A percentile compares a stretch with the other conserved stretches of the same genome.
Evolutionary conservation across 1,284 basidiomycete genomes (phyloP).

Genomic region (Hypsizygus ulmarius): DNA sequence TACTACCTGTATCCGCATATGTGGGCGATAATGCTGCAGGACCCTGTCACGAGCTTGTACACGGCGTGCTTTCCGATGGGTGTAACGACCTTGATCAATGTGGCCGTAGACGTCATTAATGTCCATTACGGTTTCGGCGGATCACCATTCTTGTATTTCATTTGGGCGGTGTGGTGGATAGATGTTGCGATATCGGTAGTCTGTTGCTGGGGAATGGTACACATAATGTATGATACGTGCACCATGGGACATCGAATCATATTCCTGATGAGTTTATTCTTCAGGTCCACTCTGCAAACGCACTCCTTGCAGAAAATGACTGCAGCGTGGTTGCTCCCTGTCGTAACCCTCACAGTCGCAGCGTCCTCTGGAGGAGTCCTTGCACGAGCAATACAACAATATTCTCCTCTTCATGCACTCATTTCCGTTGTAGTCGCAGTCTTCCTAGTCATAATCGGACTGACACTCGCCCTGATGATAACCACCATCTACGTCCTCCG

Average conservation of each 20-base stretch:
- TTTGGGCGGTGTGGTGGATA: conserved; percentile 78
- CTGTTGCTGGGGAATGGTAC: conserved; percentile 63
- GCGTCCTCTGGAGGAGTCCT: conserved; percentile 65
- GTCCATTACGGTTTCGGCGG: conserved; percentile 50
- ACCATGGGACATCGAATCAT: not conserved
- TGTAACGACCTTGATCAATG: conserved; percentile 60
- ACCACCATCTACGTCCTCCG: conserved; percentile 50
- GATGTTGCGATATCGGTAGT: conserved; percentile 56
- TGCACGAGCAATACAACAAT: conserved; percentile 43
- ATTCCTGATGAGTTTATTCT: conserved; percentile 5
- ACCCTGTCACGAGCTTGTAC: conserved; percentile 67
- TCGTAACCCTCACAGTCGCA: conserved; percentile 69
- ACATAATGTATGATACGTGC: conserved; percentile 52
- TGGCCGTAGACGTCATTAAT: conserved; percentile 43
- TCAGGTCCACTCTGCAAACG: conserved; percentile 60
- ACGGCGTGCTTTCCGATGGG: conserved; percentile 74
- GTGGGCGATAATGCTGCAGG: conserved; percentile 53
- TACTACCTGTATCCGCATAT: conserved; percentile 57
- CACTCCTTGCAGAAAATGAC: conserved; percentile 58
- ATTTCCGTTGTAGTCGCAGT: conserved; percentile 52
- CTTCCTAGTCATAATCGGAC: conserved; percentile 56
- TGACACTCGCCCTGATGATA: conserved; percentile 55
- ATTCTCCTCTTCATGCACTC: conserved; percentile 48
- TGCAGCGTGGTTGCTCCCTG: conserved; percentile 68
- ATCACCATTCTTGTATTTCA: conserved; percentile 49